A percentile compares a stretch with the other conserved stretches of the same genome.
phyloP scores from a whole-genome alignment of 768 basidiomycete species.

The Lentinula guzmanii region DNA sequence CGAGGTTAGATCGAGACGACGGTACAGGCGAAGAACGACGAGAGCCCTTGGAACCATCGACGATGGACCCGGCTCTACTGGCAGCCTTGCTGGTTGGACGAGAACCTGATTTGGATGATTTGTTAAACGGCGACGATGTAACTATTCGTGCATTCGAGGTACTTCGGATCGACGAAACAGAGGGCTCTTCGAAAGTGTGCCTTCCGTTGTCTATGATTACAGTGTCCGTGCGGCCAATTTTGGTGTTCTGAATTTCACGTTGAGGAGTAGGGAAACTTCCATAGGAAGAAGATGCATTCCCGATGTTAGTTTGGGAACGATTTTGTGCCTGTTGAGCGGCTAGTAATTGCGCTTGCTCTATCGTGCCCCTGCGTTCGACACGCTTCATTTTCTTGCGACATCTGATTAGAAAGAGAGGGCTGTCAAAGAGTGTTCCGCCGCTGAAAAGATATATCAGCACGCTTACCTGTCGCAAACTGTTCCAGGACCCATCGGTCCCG shows the following conservation, averaged over 20 bases:
- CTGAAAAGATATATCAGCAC: slow-evolving; percentile 7
- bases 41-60: not conserved
- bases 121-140: not conserved
- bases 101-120: not conserved
- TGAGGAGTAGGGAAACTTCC: not conserved
- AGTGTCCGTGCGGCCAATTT: slow-evolving; percentile 3
- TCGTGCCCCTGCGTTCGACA: slow-evolving; percentile 66
- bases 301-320: not conserved
- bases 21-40: slow-evolving; percentile 2
- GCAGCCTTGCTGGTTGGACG: slow-evolving; percentile 1
- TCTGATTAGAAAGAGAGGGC: slow-evolving; percentile 22
- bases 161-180: not conserved
- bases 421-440: not conserved
- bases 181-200: not conserved
- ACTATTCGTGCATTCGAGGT: not conserved
- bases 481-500: slow-evolving; percentile 77
- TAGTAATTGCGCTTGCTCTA: slow-evolving; percentile 34
- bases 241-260: not conserved
- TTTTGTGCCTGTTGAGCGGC: slow-evolving; percentile 2
- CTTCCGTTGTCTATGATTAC: not conserved
- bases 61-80: slow-evolving; percentile 1
- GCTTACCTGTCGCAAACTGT: slow-evolving; percentile 74
- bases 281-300: not conserved
- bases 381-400: slow-evolving; percentile 87
- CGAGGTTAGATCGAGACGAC: not conserved